A percentile compares a stretch with the other conserved stretches of the same genome.
These are phyloP conservation scores for Xerophyta viscosa DNA, from an alignment of 106 monocot genomes.

Conservation along the genomic window DNA sequence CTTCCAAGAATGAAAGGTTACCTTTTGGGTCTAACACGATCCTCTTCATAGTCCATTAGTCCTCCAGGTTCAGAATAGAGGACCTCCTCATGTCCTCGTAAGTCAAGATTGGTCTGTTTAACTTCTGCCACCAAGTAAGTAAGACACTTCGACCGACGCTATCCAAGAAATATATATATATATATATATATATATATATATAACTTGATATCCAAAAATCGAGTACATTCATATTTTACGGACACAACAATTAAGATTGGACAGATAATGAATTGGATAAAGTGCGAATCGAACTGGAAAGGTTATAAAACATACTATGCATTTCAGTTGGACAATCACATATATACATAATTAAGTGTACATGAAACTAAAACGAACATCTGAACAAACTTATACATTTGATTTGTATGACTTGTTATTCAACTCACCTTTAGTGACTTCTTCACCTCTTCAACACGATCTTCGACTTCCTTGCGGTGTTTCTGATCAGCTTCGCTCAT, in stretches of 20 bases:
- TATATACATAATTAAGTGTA: too few species aligned
- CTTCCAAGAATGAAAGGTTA: slow-evolving; percentile 13
- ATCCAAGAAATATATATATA: neutral
- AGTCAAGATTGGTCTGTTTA: slow-evolving; percentile 71
- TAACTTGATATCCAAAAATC: too few species aligned
- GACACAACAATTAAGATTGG: too few species aligned
- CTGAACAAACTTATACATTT: too few species aligned
- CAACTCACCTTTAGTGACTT: slow-evolving; percentile 72
- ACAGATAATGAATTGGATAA: too few species aligned
- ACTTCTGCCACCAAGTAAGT: slow-evolving; percentile 86
- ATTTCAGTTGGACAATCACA: too few species aligned
- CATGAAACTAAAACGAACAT: too few species aligned
- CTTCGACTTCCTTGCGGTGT: slow-evolving; percentile 86
- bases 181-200: slow-evolving; percentile 9
- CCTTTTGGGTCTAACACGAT: slow-evolving; percentile 80
- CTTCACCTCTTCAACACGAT: slow-evolving; percentile 84
- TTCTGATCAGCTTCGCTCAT: slow-evolving; percentile 78
- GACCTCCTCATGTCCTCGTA: slow-evolving; percentile 62
- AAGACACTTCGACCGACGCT: slow-evolving; percentile 50
- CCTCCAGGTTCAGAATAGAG: slow-evolving; percentile 68
- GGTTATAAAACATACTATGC: too few species aligned
- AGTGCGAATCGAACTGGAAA: too few species aligned
- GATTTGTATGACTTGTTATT: neutral
- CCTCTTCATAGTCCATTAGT: slow-evolving; percentile 90
- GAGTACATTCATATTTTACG: too few species aligned